Conservation (phyloP, 768 basidiomycete species). For the Boletus coccyginus region DNA sequence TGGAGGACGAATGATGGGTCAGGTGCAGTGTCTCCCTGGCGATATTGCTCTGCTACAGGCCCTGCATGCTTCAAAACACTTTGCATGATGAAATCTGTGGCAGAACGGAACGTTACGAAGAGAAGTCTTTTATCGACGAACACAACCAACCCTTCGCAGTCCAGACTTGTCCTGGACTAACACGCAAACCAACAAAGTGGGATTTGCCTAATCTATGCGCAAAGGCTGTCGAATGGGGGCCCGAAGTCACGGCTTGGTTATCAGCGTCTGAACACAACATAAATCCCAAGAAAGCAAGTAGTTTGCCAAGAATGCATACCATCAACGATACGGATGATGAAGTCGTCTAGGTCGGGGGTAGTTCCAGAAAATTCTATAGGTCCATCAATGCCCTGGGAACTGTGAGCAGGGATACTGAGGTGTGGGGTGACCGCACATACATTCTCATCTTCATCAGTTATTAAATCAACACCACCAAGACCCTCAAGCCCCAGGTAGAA, state of each 20-base stretch:
- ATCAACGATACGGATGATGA: conserved; percentile 75
- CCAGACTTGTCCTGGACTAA: conserved; percentile 72
- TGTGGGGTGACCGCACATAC: conserved; percentile 40
- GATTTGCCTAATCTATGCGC: conserved; percentile 64
- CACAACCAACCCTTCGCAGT: conserved; percentile 65
- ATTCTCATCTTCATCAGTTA: conserved; percentile 70
- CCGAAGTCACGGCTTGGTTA: conserved; percentile 53
- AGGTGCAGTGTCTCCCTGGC: conserved; percentile 46
- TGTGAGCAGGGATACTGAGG: conserved; percentile 5
- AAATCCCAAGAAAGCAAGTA: neutral
- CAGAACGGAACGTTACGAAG: neutral
- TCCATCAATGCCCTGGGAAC: conserved; percentile 66
- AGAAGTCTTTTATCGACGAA: neutral
- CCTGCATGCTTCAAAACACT: conserved; percentile 58
- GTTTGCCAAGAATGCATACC: conserved; percentile 40
- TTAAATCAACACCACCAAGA: conserved; percentile 76
- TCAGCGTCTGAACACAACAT: conserved; percentile 46
- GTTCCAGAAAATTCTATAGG: conserved; percentile 68
- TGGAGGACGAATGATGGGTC: conserved; percentile 81
- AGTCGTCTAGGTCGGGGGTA: conserved; percentile 79
- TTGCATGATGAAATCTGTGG: conserved; percentile 59
- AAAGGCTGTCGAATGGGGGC: conserved; percentile 58
- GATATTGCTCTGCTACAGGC: conserved; percentile 52
- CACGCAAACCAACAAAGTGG: conserved; percentile 61
- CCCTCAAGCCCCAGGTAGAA: conserved; percentile 91